Percentiles rank a stretch among this genome's conserved stretches.
These are phyloP conservation scores for Eucalyptus pumila DNA, from an alignment of 345 rosid species.

Conservation along the genomic window DNA sequence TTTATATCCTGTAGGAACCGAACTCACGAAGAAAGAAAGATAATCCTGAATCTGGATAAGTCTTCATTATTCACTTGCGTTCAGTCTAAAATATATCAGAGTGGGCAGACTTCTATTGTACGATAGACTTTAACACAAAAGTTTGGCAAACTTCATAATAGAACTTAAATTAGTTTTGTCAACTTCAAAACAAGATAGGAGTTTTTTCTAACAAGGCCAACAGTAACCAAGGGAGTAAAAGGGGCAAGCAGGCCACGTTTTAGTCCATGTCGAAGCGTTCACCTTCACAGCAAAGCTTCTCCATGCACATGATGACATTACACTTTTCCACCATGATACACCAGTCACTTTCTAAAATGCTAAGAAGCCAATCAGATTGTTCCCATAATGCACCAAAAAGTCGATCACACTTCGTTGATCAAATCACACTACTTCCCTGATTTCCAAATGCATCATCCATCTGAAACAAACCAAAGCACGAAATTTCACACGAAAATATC, in stretches of 20 bases:
- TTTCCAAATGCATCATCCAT: not conserved
- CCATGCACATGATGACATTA: constrained; percentile 30
- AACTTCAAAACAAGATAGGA: no score
- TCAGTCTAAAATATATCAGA: no score
- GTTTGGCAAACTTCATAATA: no score
- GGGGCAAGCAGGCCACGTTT: constrained; percentile 36
- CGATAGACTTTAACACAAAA: no score
- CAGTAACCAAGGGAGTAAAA: no score
- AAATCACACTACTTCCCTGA: not conserved
- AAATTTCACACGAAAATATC: not conserved
- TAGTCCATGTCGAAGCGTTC: constrained; percentile 70
- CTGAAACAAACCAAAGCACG: not conserved
- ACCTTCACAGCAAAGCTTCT: constrained; percentile 75
- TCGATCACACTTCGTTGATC: not conserved
- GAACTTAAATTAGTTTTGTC: no score
- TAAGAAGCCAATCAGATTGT: not conserved
- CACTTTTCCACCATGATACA: not conserved
- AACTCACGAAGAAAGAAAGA: no score
- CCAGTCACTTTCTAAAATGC: not conserved
- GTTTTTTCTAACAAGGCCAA: no score
- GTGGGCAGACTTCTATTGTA: no score
- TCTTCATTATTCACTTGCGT: no score
- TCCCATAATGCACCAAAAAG: not conserved
- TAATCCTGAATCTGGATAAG: no score
- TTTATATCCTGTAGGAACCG: no score